A percentile compares a stretch with the other conserved stretches of the same genome.
Conservation (phyloP, 257 asterid genomes). For the Nicotiana noctiflora region DNA sequence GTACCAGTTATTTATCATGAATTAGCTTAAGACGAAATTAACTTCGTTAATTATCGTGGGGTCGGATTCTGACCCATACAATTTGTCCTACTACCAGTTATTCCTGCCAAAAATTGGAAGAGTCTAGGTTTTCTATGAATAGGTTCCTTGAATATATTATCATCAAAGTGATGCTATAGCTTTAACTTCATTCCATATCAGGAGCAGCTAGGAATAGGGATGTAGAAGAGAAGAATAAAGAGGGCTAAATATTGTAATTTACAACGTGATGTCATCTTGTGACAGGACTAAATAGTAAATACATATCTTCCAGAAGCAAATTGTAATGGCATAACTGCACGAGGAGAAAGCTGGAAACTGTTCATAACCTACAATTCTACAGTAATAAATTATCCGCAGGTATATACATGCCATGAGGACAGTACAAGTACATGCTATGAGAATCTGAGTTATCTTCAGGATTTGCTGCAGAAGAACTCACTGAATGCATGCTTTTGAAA, state of each 20-base stretch:
- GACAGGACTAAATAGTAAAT: neutral
- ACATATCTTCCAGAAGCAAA: neutral
- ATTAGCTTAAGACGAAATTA: too few relatives aligned
- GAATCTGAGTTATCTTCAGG: neutral
- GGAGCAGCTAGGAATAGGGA: neutral
- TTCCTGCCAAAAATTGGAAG: neutral
- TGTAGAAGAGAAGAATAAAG: neutral
- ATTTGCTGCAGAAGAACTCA: neutral
- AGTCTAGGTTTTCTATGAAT: neutral
- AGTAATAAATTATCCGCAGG: neutral
- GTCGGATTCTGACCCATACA: too few relatives aligned
- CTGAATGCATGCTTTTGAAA: neutral
- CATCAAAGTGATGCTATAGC: neutral
- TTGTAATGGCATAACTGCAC: neutral
- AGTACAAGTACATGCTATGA: neutral
- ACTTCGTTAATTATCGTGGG: too few relatives aligned
- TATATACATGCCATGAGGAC: neutral
- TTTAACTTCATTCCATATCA: neutral
- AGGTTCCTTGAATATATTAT: too few relatives aligned
- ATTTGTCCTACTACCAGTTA: neutral
- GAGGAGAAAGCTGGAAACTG: neutral
- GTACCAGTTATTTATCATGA: too few relatives aligned
- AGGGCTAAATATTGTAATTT: neutral
- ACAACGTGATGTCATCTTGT: neutral
- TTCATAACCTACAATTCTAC: neutral